phyloP scores from a whole-genome alignment of 768 basidiomycete genomes.

The Hydnomerulius pinastri region DNA sequence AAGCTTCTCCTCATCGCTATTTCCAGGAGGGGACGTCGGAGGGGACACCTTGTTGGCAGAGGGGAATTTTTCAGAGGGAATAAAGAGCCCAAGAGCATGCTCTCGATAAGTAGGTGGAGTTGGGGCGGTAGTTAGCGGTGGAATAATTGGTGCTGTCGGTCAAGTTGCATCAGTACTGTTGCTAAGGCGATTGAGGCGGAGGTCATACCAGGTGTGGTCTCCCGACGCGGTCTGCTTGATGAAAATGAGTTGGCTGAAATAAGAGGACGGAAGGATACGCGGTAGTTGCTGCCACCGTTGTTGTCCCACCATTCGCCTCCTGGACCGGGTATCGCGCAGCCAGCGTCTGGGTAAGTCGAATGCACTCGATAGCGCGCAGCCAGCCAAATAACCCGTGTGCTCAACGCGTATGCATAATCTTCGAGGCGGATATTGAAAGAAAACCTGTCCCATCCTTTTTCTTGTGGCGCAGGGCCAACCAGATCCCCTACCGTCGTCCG shows the following conservation, averaged over 20 bases:
- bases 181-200: neutral
- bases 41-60: neutral
- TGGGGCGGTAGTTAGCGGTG: neutral
- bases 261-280: constrained; percentile 56
- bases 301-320: constrained; percentile 95
- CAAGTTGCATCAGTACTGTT: constrained; percentile 2
- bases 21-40: neutral
- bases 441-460: constrained; percentile 57
- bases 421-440: constrained; percentile 67
- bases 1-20: neutral
- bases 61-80: neutral
- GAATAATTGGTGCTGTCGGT: constrained; percentile 8
- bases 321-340: constrained; percentile 32
- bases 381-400: constrained; percentile 57
- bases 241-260: neutral
- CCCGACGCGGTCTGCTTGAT: constrained; percentile 14
- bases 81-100: constrained; percentile 8
- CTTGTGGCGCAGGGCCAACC: neutral
- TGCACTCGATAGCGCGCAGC: constrained; percentile 52
- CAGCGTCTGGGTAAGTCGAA: constrained; percentile 18
- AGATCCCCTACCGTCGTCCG: neutral
- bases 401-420: constrained; percentile 59
- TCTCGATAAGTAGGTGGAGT: constrained; percentile 11
- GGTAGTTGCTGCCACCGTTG: constrained; percentile 77
- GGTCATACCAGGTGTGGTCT: constrained; percentile 22